These are phyloP conservation scores for Vaccinium darrowii DNA, from an alignment of 148 eudicot species.

Conservation along the genomic window DNA sequence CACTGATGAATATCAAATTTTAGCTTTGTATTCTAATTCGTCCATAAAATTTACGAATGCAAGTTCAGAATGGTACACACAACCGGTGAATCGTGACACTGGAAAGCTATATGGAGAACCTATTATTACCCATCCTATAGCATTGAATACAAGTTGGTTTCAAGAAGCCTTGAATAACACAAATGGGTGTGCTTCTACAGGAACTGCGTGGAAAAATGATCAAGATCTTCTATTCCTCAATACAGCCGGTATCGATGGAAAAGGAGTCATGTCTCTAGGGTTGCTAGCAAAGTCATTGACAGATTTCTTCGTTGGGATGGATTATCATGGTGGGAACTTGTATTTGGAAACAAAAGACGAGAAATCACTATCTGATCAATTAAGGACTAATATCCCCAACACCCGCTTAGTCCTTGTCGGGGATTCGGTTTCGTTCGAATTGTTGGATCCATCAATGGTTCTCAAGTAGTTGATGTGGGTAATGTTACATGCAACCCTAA, in stretches of 20 bases:
- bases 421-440: conserved; percentile 22
- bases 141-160: conserved; percentile 33
- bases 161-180: conserved; percentile 35
- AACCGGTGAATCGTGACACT: conserved; percentile 33
- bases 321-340: conserved; percentile 36
- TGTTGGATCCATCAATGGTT: conserved; percentile 13
- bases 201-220: conserved; percentile 33
- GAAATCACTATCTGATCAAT: conserved; percentile 22
- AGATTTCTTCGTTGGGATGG: conserved; percentile 24
- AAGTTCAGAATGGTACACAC: conserved; percentile 41
- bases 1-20: conserved; percentile 23
- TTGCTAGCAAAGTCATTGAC: conserved; percentile 29
- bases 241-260: conserved; percentile 29
- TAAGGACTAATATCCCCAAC: conserved; percentile 27
- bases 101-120: conserved; percentile 49
- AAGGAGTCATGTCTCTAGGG: conserved; percentile 53
- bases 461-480: conserved; percentile 23
- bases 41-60: not conserved
- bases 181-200: conserved; percentile 39
- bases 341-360: conserved; percentile 44
- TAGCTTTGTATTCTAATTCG: conserved; percentile 56
- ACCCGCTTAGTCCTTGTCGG: conserved; percentile 25
- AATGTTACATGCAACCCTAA: conserved; percentile 33
- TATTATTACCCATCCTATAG: conserved; percentile 14
- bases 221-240: conserved; percentile 28